Base-by-base conservation (phyloP, 2,329 filamentous ascomycete species). In the Fusarium domesticum region DNA sequence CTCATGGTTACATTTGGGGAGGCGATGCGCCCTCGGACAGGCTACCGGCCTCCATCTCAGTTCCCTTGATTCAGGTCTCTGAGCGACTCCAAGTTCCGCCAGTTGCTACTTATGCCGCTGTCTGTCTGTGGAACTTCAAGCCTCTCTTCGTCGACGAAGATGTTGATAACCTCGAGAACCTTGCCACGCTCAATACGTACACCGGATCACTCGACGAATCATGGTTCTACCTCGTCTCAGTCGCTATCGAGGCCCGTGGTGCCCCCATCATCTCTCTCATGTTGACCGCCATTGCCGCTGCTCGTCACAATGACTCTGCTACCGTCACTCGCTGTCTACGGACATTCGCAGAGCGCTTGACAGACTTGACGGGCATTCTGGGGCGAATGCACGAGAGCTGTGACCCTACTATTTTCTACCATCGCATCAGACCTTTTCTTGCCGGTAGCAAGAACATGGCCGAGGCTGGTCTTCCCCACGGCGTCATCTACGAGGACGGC, bases 371-470 rank as follows among this genome's bases (percentile, higher is more conserved):
- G 36, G 75, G 74, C 2, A 70, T 97, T 19, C 74, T 98, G 19
- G 80, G 88, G 61, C 83, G 89, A 54, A 95, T 98, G 88, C 90
- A 97, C 64, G 93, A 97, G 65, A 88, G 84, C 61, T 98, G 93
- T 64, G 91, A 97, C 62, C 91, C 93, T 0, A 85, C 87, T 53
- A 85, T 96, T 43, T 98, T 98, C 70, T 98, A 96, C 68, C 83
- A 96, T 68, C 87, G 90, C 48, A 95, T 98, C 58, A 83, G 93
- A n/a, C 92, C 93, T 0, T 97, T 95, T 67, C 78, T 98, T 3
- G 92, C 93, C 6, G 93, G 93, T 12, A 93, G 90, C 65, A 96
- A 96, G 77, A 97, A 97, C 66, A 98, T 96, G 93, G 83, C 80
- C 37, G 92, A 96, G 50, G 93, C 92, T 5, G 93, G 93, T 12